phyloP scores from a whole-genome alignment of 257 asterid genomes.

The Marsdenia floribunda region DNA sequence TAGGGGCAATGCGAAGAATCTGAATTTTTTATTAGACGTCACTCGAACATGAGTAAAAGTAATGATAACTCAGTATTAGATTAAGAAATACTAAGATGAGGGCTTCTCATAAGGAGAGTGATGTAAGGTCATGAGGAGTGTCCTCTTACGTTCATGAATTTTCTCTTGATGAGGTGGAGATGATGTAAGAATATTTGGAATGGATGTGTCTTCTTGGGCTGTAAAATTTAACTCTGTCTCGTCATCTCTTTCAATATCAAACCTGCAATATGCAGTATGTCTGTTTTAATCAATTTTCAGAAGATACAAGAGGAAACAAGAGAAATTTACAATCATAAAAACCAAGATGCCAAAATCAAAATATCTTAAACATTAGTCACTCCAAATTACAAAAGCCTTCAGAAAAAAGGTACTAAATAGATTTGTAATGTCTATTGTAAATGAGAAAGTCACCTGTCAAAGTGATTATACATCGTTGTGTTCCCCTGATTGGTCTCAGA shows the following conservation, averaged over 20 bases:
- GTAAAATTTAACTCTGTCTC: constrained; percentile 51
- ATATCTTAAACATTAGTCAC: not conserved
- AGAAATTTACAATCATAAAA: not conserved
- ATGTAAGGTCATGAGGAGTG: not conserved
- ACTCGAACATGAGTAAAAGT: not conserved
- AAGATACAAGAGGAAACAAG: not conserved
- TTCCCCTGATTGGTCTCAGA: constrained; percentile 45
- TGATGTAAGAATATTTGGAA: constrained; percentile 51
- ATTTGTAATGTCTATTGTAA: not conserved
- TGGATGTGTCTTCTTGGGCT: constrained; percentile 44
- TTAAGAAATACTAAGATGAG: not conserved
- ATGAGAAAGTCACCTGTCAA: constrained; percentile 59
- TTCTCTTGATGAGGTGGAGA: constrained; percentile 67
- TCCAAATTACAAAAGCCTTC: not conserved
- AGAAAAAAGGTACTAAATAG: constrained; percentile 2
- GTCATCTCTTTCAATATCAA: constrained; percentile 74
- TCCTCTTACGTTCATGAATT: constrained; percentile 39
- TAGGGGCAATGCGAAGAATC: not conserved
- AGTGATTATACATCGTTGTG: constrained; percentile 47
- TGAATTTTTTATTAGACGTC: not conserved
- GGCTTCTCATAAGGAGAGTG: not conserved
- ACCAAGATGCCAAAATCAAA: not conserved
- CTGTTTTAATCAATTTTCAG: constrained; percentile 17
- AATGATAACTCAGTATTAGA: not conserved
- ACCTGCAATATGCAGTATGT: constrained; percentile 42